phyloP scores from a whole-genome alignment of 352 stramenopile species.

The Heterotrichella gracilis region DNA sequence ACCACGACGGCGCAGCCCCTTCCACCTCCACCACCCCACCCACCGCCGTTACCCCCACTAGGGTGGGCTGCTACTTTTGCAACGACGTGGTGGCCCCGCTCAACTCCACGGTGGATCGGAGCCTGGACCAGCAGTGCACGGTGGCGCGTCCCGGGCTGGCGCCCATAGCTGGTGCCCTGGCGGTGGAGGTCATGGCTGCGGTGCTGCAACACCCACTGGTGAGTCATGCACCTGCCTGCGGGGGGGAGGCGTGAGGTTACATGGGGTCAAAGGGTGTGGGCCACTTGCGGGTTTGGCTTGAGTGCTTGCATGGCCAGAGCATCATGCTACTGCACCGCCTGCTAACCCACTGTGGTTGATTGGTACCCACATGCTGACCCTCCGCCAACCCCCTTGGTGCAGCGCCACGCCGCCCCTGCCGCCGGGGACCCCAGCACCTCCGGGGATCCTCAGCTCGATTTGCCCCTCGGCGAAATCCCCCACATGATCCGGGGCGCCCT shows the following conservation, averaged over 20 bases:
- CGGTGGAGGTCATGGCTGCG: constrained; percentile 70
- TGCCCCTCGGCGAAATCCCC: constrained; percentile 26
- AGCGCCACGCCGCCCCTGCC: constrained; percentile 16
- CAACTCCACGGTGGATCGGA: constrained; percentile 75
- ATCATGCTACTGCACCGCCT: constrained; percentile 10
- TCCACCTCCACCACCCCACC: background rate
- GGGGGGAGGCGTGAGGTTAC: constrained; percentile 18
- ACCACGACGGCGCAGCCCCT: background rate
- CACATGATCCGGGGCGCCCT: constrained; percentile 75
- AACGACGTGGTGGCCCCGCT: constrained; percentile 85
- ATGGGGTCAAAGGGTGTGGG: constrained; percentile 11
- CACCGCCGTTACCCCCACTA: background rate
- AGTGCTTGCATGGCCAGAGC: constrained; percentile 14
- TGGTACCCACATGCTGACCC: constrained; percentile 11
- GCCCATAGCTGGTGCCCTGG: constrained; percentile 51
- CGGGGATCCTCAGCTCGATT: background rate
- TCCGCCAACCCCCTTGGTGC: constrained; percentile 27
- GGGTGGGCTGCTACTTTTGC: constrained; percentile 91
- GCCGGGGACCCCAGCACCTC: background rate
- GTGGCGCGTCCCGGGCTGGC: constrained; percentile 76
- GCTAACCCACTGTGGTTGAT: constrained; percentile 6
- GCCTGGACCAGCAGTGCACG: constrained; percentile 95
- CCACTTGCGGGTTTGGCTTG: constrained; percentile 17
- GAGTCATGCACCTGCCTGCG: constrained; percentile 30
- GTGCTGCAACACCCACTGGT: constrained; percentile 56